A percentile compares a stretch with the other conserved stretches of the same genome.
Evolutionary conservation across 2,329 filamentous ascomycete species (phyloP).

Genomic region (Beauveria medogensis): DNA sequence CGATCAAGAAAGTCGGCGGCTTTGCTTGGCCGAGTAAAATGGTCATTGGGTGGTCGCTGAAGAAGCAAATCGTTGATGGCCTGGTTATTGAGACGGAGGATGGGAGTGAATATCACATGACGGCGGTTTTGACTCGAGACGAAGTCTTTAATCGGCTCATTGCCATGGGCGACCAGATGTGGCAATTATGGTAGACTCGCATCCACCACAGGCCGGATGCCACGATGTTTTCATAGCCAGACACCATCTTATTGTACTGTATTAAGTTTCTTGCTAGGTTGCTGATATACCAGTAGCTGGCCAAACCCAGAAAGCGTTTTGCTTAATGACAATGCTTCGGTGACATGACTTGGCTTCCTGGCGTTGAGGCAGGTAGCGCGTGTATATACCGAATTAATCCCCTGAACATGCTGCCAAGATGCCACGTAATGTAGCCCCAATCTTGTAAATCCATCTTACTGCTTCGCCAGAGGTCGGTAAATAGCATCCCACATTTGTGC

Average conservation of each 20-base stretch:
- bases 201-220: neutral
- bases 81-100: slow-evolving; percentile 55
- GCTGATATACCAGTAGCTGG: no score
- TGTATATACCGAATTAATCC: no score
- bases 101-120: slow-evolving; percentile 53
- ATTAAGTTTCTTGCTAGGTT: no score
- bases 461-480: slow-evolving; percentile 51
- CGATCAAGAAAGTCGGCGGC: slow-evolving; percentile 72
- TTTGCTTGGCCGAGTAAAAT: slow-evolving; percentile 80
- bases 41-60: slow-evolving; percentile 71
- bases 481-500: slow-evolving; percentile 74
- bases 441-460: neutral
- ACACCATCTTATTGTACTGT: no score
- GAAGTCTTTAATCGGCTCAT: slow-evolving; percentile 75
- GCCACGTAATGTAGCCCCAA: no score
- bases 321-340: no score
- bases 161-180: slow-evolving; percentile 73
- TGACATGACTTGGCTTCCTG: no score
- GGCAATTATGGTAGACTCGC: slow-evolving; percentile 59
- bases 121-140: slow-evolving; percentile 63
- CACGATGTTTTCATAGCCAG: no score
- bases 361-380: no score
- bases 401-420: no score
- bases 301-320: no score
- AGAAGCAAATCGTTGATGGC: slow-evolving; percentile 67